These are phyloP conservation scores for Cryptococcus hybrid DNA, from an alignment of 1,284 basidiomycete species.

Conservation along the genomic window DNA sequence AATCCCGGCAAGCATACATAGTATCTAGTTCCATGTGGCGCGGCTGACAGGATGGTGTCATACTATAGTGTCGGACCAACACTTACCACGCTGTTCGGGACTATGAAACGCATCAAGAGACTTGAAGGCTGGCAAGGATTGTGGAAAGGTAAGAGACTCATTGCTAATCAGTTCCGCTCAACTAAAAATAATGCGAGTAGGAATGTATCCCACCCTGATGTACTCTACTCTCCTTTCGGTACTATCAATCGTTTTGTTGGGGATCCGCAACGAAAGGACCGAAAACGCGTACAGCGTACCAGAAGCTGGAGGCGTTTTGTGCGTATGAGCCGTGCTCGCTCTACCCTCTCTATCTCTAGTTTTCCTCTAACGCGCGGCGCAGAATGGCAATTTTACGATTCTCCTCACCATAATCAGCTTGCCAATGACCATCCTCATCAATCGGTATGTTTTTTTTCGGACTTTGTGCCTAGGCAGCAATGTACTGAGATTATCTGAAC, in stretches of 20 bases:
- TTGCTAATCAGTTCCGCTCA: background rate
- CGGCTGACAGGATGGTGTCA: no score
- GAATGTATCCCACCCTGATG: conserved; percentile 67
- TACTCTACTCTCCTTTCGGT: conserved; percentile 57
- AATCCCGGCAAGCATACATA: conserved; percentile 30
- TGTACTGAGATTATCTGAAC: no score
- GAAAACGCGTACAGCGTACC: conserved; percentile 66
- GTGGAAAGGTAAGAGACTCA: conserved; percentile 69
- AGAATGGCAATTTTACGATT: conserved; percentile 25
- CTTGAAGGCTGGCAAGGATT: conserved; percentile 79
- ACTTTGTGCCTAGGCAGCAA: no score
- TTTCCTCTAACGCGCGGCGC: no score
- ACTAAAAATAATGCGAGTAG: conserved; percentile 11
- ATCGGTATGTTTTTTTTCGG: conserved; percentile 57
- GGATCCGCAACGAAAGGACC: conserved; percentile 42
- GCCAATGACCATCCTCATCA: conserved; percentile 75
- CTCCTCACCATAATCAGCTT: conserved; percentile 70
- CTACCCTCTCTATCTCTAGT: background rate
- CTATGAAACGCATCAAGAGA: conserved; percentile 68
- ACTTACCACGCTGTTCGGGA: conserved; percentile 51
- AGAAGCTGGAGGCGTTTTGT: conserved; percentile 64
- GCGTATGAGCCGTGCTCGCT: conserved; percentile 20
- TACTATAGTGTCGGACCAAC: conserved; percentile 49
- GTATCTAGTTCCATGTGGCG: no score
- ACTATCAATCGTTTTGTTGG: conserved; percentile 47